A percentile compares a stretch with the other conserved stretches of the same genome.
These are phyloP conservation scores for Symbiodinium pilosum DNA, from an alignment of 73 alveolate species.

Conservation along the genomic window DNA sequence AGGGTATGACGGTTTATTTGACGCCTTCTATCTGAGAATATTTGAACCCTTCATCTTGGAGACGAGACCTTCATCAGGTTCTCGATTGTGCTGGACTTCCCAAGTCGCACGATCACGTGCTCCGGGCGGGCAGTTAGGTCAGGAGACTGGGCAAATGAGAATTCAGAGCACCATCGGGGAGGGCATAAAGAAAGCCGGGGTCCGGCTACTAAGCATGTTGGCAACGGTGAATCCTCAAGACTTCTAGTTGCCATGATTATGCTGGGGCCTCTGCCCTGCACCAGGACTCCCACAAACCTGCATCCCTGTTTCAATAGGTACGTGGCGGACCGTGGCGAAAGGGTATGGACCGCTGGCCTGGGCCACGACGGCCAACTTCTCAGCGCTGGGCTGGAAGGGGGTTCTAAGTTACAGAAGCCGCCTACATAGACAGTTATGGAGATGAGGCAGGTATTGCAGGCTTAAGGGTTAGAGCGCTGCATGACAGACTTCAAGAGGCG, in stretches of 20 bases:
- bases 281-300: too few relatives aligned
- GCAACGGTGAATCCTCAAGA: too few relatives aligned
- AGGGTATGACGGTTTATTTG: too few relatives aligned
- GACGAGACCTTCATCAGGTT: slow-evolving; percentile 2
- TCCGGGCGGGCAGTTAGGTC: not conserved
- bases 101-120: slow-evolving; percentile 91
- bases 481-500: too few relatives aligned
- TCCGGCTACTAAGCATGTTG: not conserved
- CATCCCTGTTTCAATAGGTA: too few relatives aligned
- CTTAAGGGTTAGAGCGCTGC: not conserved
- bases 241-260: not conserved
- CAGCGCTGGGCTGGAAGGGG: too few relatives aligned
- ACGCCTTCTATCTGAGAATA: too few relatives aligned
- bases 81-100: slow-evolving; percentile 86
- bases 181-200: not conserved
- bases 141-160: not conserved
- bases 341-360: slow-evolving; percentile 63
- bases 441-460: not conserved
- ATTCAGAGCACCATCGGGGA: too few relatives aligned
- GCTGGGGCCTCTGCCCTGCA: not conserved
- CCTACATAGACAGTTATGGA: too few relatives aligned
- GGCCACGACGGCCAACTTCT: slow-evolving; percentile 27
- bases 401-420: too few relatives aligned
- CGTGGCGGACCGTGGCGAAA: slow-evolving; percentile 87
- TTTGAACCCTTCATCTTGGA: not conserved